Percentiles rank a stretch among this genome's conserved stretches.
These are phyloP conservation scores for Castanopsis chinensis DNA, from an alignment of 306 rosid genomes.

Conservation along the genomic window DNA sequence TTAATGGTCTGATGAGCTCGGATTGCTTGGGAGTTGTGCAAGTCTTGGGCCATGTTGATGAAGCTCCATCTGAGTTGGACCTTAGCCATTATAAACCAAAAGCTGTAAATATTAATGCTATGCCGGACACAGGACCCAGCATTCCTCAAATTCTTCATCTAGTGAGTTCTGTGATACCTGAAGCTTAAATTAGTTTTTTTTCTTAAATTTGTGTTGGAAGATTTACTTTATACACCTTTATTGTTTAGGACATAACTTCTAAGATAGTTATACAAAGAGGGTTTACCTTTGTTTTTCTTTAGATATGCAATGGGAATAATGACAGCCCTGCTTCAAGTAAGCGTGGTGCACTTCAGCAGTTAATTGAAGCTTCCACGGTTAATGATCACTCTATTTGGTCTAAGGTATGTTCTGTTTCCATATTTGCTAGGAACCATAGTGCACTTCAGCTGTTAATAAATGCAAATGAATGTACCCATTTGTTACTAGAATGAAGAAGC, in stretches of 20 bases:
- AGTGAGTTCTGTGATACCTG: constrained; percentile 50
- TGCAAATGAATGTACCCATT: neutral
- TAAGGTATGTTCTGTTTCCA: constrained; percentile 51
- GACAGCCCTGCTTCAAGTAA: constrained; percentile 63
- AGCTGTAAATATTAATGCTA: constrained; percentile 38
- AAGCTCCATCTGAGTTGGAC: constrained; percentile 51
- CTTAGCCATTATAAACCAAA: constrained; percentile 42
- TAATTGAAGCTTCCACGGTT: constrained; percentile 69
- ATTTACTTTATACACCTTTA: neutral
- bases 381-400: constrained; percentile 83
- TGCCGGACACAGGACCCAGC: constrained; percentile 65
- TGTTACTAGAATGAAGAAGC: neutral
- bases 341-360: constrained; percentile 74
- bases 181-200: constrained; percentile 12
- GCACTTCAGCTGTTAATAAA: neutral
- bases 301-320: constrained; percentile 72
- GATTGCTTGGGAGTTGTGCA: constrained; percentile 51
- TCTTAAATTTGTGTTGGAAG: neutral
- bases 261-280: constrained; percentile 11
- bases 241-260: neutral
- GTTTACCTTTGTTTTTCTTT: constrained; percentile 19
- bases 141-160: constrained; percentile 90
- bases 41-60: constrained; percentile 44
- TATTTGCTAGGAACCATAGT: neutral
- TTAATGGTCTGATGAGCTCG: constrained; percentile 48